Evolutionary conservation across 1,284 basidiomycete species (phyloP).

Genomic region (Cystobasidium slooffiae): DNA sequence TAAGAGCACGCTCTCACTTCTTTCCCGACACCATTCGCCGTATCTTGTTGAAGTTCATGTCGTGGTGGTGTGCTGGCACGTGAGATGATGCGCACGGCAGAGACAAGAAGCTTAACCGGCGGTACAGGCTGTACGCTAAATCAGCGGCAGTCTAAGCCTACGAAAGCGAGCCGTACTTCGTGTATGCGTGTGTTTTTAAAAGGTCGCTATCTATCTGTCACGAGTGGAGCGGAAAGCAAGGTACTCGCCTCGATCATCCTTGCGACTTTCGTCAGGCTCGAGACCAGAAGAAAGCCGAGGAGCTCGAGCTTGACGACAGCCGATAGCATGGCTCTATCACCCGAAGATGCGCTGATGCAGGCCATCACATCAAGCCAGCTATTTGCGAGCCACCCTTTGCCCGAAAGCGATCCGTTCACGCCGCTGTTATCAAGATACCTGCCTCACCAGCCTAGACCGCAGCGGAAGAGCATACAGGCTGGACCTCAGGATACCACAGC

Average conservation of each 20-base stretch:
- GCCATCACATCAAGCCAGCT: constrained; percentile 6
- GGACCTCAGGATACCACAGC: neutral
- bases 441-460: constrained; percentile 12
- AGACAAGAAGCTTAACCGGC: neutral
- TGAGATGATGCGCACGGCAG: neutral
- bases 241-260: too few relatives aligned
- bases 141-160: too few relatives aligned
- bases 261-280: too few relatives aligned
- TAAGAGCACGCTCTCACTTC: constrained; percentile 15
- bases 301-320: neutral
- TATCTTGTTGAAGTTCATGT: constrained; percentile 35
- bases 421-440: constrained; percentile 21
- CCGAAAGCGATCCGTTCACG: constrained; percentile 35
- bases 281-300: too few relatives aligned
- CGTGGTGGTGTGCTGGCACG: neutral
- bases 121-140: neutral
- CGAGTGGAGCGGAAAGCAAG: too few relatives aligned
- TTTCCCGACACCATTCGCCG: constrained; percentile 37
- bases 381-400: constrained; percentile 34
- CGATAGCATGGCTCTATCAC: neutral
- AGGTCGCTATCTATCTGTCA: too few relatives aligned
- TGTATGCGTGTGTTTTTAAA: too few relatives aligned
- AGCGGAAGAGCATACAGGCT: neutral
- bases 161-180: too few relatives aligned
- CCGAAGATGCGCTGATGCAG: constrained; percentile 21